phyloP scores from a whole-genome alignment of 1,284 basidiomycete species.

The Trametes versicolor region DNA sequence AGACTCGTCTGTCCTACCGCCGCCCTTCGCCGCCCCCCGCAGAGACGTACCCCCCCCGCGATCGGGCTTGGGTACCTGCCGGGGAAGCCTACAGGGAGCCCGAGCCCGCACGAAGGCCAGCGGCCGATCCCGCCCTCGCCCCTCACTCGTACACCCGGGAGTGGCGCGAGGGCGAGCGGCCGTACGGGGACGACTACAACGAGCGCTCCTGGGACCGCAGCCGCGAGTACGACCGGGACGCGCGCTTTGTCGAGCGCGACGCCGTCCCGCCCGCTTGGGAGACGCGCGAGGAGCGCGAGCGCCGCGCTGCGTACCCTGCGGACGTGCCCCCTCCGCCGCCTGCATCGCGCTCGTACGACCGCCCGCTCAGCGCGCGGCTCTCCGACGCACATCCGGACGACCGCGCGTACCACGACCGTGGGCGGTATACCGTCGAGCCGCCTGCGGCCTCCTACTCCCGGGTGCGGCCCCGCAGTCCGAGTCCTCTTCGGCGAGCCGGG shows the following conservation, averaged over 20 bases:
- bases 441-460: slow-evolving; percentile 34
- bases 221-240: slow-evolving; percentile 38
- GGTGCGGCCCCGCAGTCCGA: slow-evolving; percentile 47
- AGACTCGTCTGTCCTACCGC: slow-evolving; percentile 35
- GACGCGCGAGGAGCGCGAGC: slow-evolving; percentile 45
- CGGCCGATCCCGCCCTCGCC: slow-evolving; percentile 21
- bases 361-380: slow-evolving; percentile 44
- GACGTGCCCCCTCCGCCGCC: slow-evolving; percentile 27
- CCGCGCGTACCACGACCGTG: slow-evolving; percentile 39
- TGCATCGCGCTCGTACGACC: slow-evolving; percentile 40
- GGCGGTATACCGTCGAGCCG: slow-evolving; percentile 38
- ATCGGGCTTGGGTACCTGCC: slow-evolving; percentile 40
- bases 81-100: slow-evolving; percentile 36
- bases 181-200: slow-evolving; percentile 37
- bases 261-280: slow-evolving; percentile 40
- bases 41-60: slow-evolving; percentile 35
- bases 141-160: slow-evolving; percentile 28
- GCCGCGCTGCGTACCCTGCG: slow-evolving; percentile 37
- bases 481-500: slow-evolving; percentile 37
- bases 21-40: slow-evolving; percentile 37
- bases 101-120: slow-evolving; percentile 18
- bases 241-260: slow-evolving; percentile 37
- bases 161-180: slow-evolving; percentile 40
- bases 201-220: slow-evolving; percentile 37
- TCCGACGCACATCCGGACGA: slow-evolving; percentile 40